A percentile compares a stretch with the other conserved stretches of the same genome.
Evolutionary conservation across 345 rosid species (phyloP).

Genomic region (Jatropha curcas): DNA sequence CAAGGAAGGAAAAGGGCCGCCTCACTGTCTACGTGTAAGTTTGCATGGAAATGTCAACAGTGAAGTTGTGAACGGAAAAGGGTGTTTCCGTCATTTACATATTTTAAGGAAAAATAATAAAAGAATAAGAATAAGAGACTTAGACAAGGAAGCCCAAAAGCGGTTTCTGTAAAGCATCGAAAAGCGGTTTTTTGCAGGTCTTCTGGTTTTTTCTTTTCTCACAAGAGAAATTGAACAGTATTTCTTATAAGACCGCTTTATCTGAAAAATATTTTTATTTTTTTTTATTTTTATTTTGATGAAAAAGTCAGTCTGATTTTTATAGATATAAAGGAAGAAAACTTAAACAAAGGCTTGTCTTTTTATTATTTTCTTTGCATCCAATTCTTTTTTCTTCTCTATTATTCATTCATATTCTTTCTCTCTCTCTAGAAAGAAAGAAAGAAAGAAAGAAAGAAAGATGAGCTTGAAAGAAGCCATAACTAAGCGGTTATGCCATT

Average conservation of each 20-base stretch:
- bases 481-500: conserved; percentile 36
- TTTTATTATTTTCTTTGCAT: conserved; percentile 34
- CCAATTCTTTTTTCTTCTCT: conserved; percentile 28
- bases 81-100: conserved; percentile 31
- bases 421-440: not conserved
- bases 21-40: conserved; percentile 46
- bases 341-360: conserved; percentile 38
- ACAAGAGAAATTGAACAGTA: conserved; percentile 33
- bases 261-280: conserved; percentile 31
- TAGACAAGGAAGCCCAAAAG: conserved; percentile 23
- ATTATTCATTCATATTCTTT: conserved; percentile 17
- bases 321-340: conserved; percentile 5
- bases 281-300: not conserved
- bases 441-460: too few relatives aligned
- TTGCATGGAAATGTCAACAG: conserved; percentile 52
- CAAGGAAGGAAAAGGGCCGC: conserved; percentile 30
- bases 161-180: conserved; percentile 16
- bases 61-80: not conserved
- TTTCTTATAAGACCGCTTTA: conserved; percentile 49
- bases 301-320: conserved; percentile 26
- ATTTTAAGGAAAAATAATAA: too few relatives aligned
- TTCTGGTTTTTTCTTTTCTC: conserved; percentile 16
- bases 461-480: conserved; percentile 31
- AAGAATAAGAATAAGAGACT: conserved; percentile 4
- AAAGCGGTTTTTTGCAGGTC: conserved; percentile 27